Base-by-base conservation (phyloP, 1,139 yeast species). In the Pichia terricola region DNA sequence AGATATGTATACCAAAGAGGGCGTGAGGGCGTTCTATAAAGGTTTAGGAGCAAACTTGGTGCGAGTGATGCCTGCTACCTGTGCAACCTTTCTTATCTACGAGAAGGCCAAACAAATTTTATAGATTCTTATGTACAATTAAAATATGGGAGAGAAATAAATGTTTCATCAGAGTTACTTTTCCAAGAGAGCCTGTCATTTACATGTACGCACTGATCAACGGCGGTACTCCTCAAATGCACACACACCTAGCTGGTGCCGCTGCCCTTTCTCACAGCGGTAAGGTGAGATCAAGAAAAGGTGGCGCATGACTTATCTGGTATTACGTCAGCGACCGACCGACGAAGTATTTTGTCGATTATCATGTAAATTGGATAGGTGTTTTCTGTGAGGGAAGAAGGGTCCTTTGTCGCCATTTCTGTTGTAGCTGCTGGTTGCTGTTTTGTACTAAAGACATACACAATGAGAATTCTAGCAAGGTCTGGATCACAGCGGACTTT, bases 21-120 rank as follows among this genome's bases (percentile, higher is more conserved):
- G 83, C 1, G 34, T 72, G 28, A 50, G 54, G 28, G 95, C 83
- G 0, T 81, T 89, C 51, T 91, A 91, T 61, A 81, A 82, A 55
- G 98, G 98, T 0, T 59, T 83, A n/a, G 62, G 75, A 6, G 77
- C 88, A 4, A 82, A 82, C 50, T 56, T 82, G 6, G 41, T 71
- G 4, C 66, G 91, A 43, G 86, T 83, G 2, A 62, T 83, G 6
- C 94, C 94, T 0, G 83, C 88, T 3, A 81, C 88, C 2, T 79
- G 86, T 53, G 70, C 81, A 6, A 81, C 89, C 0, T 81, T 81
- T 59, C 68, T 77, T 4, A 77, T 77, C 7, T 82, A 82, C 54
- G 89, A 81, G 57, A 67, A 71, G 45, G 57, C 69, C 48, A 66
- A 61, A 40, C 41, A 40, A 38, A 30, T 8, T 30, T 11, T 30